These are phyloP conservation scores for Asclepias syriaca DNA, from an alignment of 257 asterid species.

Conservation along the genomic window DNA sequence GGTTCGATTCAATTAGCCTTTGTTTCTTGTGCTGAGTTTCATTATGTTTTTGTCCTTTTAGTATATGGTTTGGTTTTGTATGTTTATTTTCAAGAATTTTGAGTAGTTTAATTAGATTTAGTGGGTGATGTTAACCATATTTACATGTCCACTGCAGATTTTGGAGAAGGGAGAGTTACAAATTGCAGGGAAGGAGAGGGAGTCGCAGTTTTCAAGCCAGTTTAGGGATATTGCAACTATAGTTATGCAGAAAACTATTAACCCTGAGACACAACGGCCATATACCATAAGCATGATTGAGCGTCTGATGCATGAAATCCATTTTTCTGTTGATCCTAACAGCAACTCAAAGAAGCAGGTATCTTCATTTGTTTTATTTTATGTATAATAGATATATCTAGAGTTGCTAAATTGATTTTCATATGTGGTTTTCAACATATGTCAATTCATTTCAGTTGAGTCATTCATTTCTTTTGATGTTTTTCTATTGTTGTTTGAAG, in stretches of 20 bases:
- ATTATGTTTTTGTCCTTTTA: not conserved
- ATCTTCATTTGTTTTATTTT: constrained; percentile 2
- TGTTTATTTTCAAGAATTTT: not conserved
- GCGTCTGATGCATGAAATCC: constrained; percentile 92
- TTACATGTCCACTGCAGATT: constrained; percentile 44
- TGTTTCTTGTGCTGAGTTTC: not conserved
- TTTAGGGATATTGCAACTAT: constrained; percentile 92
- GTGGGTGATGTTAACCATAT: not conserved
- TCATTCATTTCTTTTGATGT: not conserved
- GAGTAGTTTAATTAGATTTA: not conserved
- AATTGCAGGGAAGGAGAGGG: constrained; percentile 98
- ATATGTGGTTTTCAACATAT: not conserved
- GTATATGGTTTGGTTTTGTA: not conserved
- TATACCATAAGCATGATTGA: constrained; percentile 96
- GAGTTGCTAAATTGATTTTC: not conserved
- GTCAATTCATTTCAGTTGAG: not conserved
- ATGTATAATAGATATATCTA: not conserved
- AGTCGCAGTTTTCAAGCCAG: constrained; percentile 79
- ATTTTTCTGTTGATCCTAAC: constrained; percentile 85
- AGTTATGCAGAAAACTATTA: constrained; percentile 88
- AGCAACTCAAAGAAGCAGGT: constrained; percentile 98
- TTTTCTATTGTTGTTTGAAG: not conserved
- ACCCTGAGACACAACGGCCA: constrained; percentile 88
- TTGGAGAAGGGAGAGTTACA: constrained; percentile 97
- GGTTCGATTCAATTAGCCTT: not conserved